phyloP scores from a whole-genome alignment of 169 alveolate genomes.

The Eimeria acervulina region DNA sequence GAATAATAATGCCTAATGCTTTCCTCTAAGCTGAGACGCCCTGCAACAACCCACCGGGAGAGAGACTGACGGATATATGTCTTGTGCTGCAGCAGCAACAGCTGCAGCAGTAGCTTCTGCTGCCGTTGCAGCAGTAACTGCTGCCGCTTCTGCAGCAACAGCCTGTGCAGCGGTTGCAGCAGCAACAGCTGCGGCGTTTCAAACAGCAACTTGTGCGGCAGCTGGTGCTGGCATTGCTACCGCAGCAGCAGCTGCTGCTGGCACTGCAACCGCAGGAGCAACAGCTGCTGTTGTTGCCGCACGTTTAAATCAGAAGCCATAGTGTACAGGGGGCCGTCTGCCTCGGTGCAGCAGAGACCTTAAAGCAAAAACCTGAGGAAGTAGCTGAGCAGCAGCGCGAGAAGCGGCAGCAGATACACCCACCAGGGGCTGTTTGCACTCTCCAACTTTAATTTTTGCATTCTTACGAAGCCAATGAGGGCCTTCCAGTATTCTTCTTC shows the following conservation, averaged over 20 bases:
- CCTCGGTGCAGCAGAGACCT: no score
- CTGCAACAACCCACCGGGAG: no score
- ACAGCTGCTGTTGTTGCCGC: no score
- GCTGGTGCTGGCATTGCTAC: background rate
- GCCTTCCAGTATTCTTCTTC: slow-evolving; percentile 11
- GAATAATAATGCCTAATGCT: no score
- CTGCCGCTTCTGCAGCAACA: background rate
- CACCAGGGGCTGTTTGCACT: slow-evolving; percentile 14
- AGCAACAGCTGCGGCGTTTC: background rate
- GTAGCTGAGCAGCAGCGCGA: slow-evolving; percentile 32
- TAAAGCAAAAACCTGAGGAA: background rate
- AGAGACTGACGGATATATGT: no score
- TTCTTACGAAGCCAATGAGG: background rate
- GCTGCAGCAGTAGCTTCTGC: slow-evolving; percentile 16
- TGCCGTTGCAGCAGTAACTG: background rate
- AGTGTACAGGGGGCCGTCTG: no score
- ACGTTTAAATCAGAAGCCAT: no score
- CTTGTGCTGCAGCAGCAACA: background rate
- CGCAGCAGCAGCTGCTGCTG: background rate
- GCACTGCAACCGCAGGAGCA: no score
- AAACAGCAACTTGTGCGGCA: background rate
- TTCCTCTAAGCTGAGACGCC: no score
- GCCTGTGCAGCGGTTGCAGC: background rate
- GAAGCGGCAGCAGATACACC: slow-evolving; percentile 19
- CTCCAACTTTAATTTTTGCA: background rate